phyloP scores from a whole-genome alignment of 1,284 basidiomycete genomes.

The Trametes versicolor region DNA sequence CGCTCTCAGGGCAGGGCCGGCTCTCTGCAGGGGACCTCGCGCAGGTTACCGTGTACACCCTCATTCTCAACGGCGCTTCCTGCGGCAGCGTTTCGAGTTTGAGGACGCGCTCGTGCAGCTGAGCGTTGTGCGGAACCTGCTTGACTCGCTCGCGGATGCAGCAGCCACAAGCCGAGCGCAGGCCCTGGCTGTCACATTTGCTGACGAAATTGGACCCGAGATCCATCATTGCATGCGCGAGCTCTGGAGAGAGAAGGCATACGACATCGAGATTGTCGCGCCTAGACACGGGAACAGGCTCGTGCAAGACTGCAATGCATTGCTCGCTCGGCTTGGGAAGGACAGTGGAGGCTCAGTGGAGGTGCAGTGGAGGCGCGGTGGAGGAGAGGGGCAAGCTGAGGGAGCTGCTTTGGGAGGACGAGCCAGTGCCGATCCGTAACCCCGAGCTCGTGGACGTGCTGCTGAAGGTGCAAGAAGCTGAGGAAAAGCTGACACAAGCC shows the following conservation, averaged over 20 bases:
- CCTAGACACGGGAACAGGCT: constrained; percentile 67
- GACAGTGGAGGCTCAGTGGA: too few species aligned
- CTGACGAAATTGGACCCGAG: constrained; percentile 91
- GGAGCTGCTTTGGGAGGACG: constrained; percentile 82
- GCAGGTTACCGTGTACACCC: constrained; percentile 73
- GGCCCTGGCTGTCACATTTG: constrained; percentile 86
- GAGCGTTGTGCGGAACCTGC: constrained; percentile 79
- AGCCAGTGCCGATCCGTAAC: constrained; percentile 87
- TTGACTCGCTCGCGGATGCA: constrained; percentile 75
- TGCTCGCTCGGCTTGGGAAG: constrained; percentile 62
- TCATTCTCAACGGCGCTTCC: constrained; percentile 82
- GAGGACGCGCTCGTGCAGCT: constrained; percentile 85
- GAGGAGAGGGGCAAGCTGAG: constrained; percentile 43
- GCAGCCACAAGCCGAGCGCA: constrained; percentile 87
- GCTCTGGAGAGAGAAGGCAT: constrained; percentile 76
- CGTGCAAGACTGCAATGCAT: constrained; percentile 70
- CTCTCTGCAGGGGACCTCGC: constrained; percentile 67
- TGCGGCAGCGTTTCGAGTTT: constrained; percentile 78
- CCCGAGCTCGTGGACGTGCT: constrained; percentile 93
- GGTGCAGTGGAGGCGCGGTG: constrained; percentile 43
- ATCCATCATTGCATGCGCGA: constrained; percentile 95
- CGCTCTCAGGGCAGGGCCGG: constrained; percentile 62
- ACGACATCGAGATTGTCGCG: constrained; percentile 83
- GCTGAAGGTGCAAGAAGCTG: constrained; percentile 84
- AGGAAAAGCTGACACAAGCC: constrained; percentile 58